These are phyloP conservation scores for Typha latifolia DNA, from an alignment of 176 grass and related monocot species.

Conservation along the genomic window DNA sequence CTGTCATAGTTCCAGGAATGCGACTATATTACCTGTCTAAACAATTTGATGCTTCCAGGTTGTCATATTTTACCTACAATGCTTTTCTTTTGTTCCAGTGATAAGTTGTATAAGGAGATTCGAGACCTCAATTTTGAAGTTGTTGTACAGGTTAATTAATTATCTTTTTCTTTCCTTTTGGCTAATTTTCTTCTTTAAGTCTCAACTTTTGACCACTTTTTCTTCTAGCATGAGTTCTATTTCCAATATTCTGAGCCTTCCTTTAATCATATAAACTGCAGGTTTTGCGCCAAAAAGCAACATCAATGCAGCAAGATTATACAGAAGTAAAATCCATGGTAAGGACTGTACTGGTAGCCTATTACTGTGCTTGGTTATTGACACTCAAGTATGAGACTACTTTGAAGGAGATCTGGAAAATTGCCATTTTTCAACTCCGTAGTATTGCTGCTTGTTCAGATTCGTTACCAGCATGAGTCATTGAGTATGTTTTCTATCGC, in stretches of 20 bases:
- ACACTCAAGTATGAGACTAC: background rate
- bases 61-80: background rate
- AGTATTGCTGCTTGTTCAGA: background rate
- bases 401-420: no score
- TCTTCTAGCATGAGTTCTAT: background rate
- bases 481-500: background rate
- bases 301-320: constrained; percentile 95
- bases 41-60: background rate
- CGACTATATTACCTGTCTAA: background rate
- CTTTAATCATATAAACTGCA: constrained; percentile 31
- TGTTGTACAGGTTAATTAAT: constrained; percentile 69
- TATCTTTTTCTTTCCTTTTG: constrained; percentile 1
- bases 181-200: background rate
- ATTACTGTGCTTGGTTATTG: background rate
- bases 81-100: constrained; percentile 41
- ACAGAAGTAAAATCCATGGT: constrained; percentile 88
- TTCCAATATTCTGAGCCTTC: constrained; percentile 18
- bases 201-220: background rate
- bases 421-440: background rate
- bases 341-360: constrained; percentile 1
- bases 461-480: background rate
- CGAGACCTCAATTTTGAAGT: constrained; percentile 97
- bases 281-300: constrained; percentile 94
- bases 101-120: constrained; percentile 97
- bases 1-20: background rate